Conservation (phyloP, 2,329 filamentous ascomycete species). For the Apiospora malaysiana region DNA sequence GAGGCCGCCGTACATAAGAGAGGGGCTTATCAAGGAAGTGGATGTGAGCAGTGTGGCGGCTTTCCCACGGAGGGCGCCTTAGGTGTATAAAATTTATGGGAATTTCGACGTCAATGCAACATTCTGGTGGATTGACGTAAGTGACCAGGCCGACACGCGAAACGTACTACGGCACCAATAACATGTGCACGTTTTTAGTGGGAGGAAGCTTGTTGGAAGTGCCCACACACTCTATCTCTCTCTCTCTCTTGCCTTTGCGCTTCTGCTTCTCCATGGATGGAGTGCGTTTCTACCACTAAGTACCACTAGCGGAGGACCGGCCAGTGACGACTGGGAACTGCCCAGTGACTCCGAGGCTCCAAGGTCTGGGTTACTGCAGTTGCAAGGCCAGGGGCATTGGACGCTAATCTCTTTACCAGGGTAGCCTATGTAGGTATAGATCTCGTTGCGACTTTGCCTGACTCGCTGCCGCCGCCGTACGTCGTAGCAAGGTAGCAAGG, state of each 20-base stretch:
- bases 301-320: too few species aligned
- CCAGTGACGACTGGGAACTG: too few species aligned
- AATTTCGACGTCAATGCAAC: slow-evolving; percentile 1
- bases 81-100: slow-evolving; percentile 17
- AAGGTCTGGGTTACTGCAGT: too few species aligned
- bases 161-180: background rate
- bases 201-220: slow-evolving; percentile 7
- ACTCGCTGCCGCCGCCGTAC: background rate
- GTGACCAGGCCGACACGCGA: background rate
- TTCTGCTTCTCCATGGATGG: too few species aligned
- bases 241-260: too few species aligned
- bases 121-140: slow-evolving; percentile 11
- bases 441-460: background rate
- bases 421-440: too few species aligned
- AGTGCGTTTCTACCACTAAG: too few species aligned
- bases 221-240: background rate
- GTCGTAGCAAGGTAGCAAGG: too few species aligned
- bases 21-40: background rate
- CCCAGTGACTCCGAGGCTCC: too few species aligned
- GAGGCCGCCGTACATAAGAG: background rate
- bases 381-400: too few species aligned
- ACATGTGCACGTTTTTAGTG: slow-evolving; percentile 10
- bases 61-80: too few species aligned
- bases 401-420: too few species aligned
- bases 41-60: background rate